Evolutionary conservation across 805 yeast species (phyloP), one percentile per base, ranked within the genome.

Genomic region (Clavispora carvajalis): DNA sequence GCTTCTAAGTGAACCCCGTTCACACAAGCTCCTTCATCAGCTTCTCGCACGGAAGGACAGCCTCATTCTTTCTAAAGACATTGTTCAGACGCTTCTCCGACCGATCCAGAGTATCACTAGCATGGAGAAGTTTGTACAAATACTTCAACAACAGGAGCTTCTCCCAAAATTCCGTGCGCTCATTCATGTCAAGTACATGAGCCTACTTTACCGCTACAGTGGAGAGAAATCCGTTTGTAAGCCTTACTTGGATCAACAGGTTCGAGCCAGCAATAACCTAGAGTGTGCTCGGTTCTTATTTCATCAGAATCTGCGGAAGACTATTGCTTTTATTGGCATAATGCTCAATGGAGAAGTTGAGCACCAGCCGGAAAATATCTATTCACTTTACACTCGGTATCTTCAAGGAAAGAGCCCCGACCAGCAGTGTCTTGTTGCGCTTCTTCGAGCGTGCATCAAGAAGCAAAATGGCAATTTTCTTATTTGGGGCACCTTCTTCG

Each of bases 401-500:
- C 44, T 66, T 2, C 31, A 43, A 7, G 43, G 43, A 16, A 29
- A 34, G 5, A 29, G 42, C 10, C 67, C 69, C 1, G 62, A 61
- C 40, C 64, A 58, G 22, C 47, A 47, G 3, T 61, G 71, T 38
- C 40, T 69, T 11, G 26, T 62, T 3, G 73, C 80, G 0, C 59
- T 83, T 19, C 65, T 83, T 22, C 54, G 65, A 1, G 79, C 83
- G 0, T 69, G 82, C 5, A 53, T 62, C 47, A 52, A 56, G 26
- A 40, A 49, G 3, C 48, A 44, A 1, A 34, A 37, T 7, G 39
- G 45, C 2, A 48, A 39, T 5, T 46, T 56, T 11, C 34, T 71
- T 3, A 37, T 60, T 13, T 81, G 86, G 86, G 77, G 65, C 8
- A 59, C 61, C 1, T 37, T 68, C 29, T 73, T 61, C 38, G 85